phyloP scores from a whole-genome alignment of 495 filamentous ascomycete species.

The Podospora appendiculata region DNA sequence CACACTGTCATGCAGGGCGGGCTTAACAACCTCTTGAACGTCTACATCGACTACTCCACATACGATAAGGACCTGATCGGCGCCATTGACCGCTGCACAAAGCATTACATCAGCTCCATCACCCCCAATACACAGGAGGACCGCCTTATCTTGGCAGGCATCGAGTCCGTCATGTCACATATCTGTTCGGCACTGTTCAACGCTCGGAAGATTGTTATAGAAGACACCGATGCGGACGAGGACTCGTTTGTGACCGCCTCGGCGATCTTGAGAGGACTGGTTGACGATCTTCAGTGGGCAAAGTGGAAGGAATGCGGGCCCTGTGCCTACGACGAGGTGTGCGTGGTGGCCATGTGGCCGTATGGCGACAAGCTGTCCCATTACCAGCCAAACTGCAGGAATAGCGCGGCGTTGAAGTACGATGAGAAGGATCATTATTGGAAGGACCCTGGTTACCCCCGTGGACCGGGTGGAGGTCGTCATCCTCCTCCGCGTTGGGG shows the following conservation, averaged over 20 bases:
- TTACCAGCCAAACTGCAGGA: slow-evolving; percentile 13
- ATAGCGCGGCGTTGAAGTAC: neutral
- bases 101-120: slow-evolving; percentile 31
- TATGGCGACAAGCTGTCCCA: slow-evolving; percentile 33
- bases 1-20: slow-evolving; percentile 32
- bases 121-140: slow-evolving; percentile 25
- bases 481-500: too few species aligned
- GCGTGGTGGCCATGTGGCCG: slow-evolving; percentile 62
- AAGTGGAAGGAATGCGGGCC: slow-evolving; percentile 53
- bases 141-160: slow-evolving; percentile 28
- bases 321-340: slow-evolving; percentile 52
- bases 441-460: too few species aligned
- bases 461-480: too few species aligned
- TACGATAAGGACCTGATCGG: slow-evolving; percentile 28
- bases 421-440: too few species aligned
- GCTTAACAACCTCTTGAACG: slow-evolving; percentile 35
- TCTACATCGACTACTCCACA: slow-evolving; percentile 41
- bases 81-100: slow-evolving; percentile 41
- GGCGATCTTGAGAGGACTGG: slow-evolving; percentile 29
- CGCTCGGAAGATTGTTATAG: slow-evolving; percentile 21
- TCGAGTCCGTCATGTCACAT: slow-evolving; percentile 36
- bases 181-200: slow-evolving; percentile 46
- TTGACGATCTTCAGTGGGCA: slow-evolving; percentile 49
- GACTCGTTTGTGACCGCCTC: neutral
- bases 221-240: slow-evolving; percentile 7